Base-by-base conservation (phyloP, 352 stramenopile genomes). In the Blastocystis sp. region DNA sequence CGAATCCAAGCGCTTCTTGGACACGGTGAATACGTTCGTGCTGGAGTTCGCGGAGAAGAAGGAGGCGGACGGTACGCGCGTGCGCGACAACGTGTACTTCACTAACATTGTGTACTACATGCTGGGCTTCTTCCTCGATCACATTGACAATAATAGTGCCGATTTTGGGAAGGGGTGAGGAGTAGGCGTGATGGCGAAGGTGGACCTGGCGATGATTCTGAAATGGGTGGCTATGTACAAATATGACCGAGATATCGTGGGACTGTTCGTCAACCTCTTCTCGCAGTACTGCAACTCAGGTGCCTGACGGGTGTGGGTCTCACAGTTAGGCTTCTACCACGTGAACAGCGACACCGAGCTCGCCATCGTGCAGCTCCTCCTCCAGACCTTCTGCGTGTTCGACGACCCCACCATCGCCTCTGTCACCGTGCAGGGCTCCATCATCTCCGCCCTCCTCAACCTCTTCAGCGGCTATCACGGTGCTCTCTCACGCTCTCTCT, bases 41-140 rank as follows among this genome's bases (percentile, higher is more conserved):
- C 41, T 41, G n/a, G 71, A 81, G 45, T 65, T 67, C 35, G 33
- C 37, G 41, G 13, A 50, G 16, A 62, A 85, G 45, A 16, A 55
- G 24, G 26, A 33, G 21, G 3, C 33, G 4, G 6, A 21, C n/a
- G 45, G 16, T 37, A 3, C n/a, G 16, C 31, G n/a, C 41, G 16
- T 62, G 13, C 29, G 59, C 21, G 59, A 61, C 33, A 45, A 50
- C 41, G 24, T 16, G 24, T 29, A 69, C 31, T 67, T 85, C 60
- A 63, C 50, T 26, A 69, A 85, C 41, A 67, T 85, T 3, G 35
- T 85, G 10, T 85, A 59, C 74, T 85, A 85, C 41, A 55, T 33
- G 37, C 61, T 85, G 24, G 74, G 31, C 12, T 85, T 67, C 74
- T 69, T 85, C 61, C 31, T 60, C 26, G 19, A 50, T 0, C 60